Evolutionary conservation across 352 stramenopile species (phyloP).

Genomic region (Phytopythium montanum): DNA sequence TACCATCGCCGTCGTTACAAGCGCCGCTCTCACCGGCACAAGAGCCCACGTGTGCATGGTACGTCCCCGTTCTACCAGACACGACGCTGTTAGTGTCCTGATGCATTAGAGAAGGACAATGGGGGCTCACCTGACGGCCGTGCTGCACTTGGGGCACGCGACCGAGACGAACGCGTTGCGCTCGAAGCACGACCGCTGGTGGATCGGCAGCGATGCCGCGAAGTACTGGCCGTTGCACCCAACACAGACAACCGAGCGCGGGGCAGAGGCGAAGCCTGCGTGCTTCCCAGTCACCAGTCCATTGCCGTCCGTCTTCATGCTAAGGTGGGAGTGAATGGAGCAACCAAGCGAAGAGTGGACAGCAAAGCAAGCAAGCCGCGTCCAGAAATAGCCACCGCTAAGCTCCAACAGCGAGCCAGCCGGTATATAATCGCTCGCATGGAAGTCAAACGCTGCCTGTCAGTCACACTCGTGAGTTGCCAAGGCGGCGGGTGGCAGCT

Average conservation of each 20-base stretch:
- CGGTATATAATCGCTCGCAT: conserved; percentile 4
- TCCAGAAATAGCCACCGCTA: conserved; percentile 1
- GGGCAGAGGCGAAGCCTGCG: conserved; percentile 10
- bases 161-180: conserved; percentile 56
- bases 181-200: conserved; percentile 69
- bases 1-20: neutral
- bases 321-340: neutral
- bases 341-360: neutral
- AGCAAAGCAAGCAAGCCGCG: neutral
- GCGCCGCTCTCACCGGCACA: conserved; percentile 12
- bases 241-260: conserved; percentile 29
- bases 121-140: conserved; percentile 21
- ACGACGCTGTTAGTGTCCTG: conserved; percentile 4
- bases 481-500: neutral
- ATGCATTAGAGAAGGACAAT: neutral
- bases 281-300: neutral
- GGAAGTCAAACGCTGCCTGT: neutral
- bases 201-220: conserved; percentile 52
- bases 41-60: conserved; percentile 17
- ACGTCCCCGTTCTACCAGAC: conserved; percentile 19
- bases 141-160: conserved; percentile 35
- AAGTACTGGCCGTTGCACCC: conserved; percentile 61
- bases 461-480: neutral
- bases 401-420: neutral
- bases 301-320: neutral